Conservation (phyloP, 495 filamentous ascomycete species). For the Hypoxylon trugodes region DNA sequence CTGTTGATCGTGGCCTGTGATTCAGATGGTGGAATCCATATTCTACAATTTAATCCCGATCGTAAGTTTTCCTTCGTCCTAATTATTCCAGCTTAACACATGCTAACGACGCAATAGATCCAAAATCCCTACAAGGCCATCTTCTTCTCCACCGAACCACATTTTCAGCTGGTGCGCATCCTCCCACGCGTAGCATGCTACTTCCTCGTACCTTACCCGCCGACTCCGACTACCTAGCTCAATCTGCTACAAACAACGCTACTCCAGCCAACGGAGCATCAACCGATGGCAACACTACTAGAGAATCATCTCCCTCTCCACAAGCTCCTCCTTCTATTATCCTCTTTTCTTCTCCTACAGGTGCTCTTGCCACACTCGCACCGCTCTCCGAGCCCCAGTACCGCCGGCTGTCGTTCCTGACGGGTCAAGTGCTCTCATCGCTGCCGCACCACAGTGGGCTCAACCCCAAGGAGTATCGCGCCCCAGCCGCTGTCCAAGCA, state of each 20-base stretch:
- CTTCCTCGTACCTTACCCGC: constrained; percentile 69
- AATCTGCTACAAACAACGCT: constrained; percentile 42
- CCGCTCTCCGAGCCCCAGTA: constrained; percentile 82
- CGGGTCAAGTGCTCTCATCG: constrained; percentile 77
- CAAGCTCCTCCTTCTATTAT: constrained; percentile 64
- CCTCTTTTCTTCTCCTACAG: constrained; percentile 76
- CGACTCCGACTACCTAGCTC: constrained; percentile 49
- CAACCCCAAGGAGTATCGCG: constrained; percentile 81
- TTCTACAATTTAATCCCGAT: constrained; percentile 94
- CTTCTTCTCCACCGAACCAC: constrained; percentile 84
- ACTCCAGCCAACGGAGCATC: constrained; percentile 35
- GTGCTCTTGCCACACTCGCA: constrained; percentile 77
- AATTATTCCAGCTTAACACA: not conserved
- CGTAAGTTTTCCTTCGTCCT: constrained; percentile 52
- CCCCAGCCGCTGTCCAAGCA: constrained; percentile 45
- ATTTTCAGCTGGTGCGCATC: constrained; percentile 82
- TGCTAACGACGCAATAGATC: constrained; percentile 67
- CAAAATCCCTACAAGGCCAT: constrained; percentile 89
- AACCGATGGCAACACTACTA: constrained; percentile 4
- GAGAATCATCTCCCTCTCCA: no score
- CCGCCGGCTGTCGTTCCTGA: constrained; percentile 81
- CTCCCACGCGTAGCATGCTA: constrained; percentile 74
- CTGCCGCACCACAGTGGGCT: constrained; percentile 80
- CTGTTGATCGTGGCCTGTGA: constrained; percentile 85
- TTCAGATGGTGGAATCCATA: constrained; percentile 83